These are phyloP conservation scores for Paraphaeosphaeria minitans DNA, from an alignment of 2,329 filamentous ascomycete genomes.

Conservation along the genomic window DNA sequence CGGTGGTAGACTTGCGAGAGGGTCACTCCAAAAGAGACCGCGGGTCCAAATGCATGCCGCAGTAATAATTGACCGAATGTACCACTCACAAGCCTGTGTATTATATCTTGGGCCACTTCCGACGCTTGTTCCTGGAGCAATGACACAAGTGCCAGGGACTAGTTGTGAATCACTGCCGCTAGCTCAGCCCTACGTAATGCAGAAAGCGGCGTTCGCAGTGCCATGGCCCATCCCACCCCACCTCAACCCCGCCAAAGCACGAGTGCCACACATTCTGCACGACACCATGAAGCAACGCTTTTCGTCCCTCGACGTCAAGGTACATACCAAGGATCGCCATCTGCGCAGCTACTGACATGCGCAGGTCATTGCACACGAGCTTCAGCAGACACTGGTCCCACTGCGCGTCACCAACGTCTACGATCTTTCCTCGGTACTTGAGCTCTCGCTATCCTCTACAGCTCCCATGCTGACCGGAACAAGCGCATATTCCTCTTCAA, in stretches of 20 bases:
- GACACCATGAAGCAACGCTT: constrained; percentile 75
- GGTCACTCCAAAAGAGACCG: neutral
- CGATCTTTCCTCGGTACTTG: constrained; percentile 77
- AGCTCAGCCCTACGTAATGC: constrained; percentile 29
- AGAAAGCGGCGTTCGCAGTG: constrained; percentile 27
- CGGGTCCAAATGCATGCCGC: neutral
- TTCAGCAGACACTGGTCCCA: constrained; percentile 74
- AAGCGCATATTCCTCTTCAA: constrained; percentile 92
- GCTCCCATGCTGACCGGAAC: constrained; percentile 13
- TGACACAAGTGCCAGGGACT: constrained; percentile 24
- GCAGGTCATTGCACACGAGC: constrained; percentile 92
- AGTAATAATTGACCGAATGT: neutral
- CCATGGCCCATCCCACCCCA: constrained; percentile 40
- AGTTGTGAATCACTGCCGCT: neutral
- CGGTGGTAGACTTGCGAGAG: neutral
- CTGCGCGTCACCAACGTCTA: constrained; percentile 93
- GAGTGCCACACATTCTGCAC: constrained; percentile 27
- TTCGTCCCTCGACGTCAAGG: constrained; percentile 79
- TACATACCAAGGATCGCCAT: constrained; percentile 31
- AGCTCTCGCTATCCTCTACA: neutral
- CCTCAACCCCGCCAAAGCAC: constrained; percentile 31
- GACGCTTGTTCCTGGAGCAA: neutral
- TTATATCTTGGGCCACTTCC: neutral
- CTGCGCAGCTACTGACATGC: constrained; percentile 10
- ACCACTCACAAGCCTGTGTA: neutral